Conservation (phyloP, 2,329 filamentous ascomycete genomes). For the Laburnicola sp. region DNA sequence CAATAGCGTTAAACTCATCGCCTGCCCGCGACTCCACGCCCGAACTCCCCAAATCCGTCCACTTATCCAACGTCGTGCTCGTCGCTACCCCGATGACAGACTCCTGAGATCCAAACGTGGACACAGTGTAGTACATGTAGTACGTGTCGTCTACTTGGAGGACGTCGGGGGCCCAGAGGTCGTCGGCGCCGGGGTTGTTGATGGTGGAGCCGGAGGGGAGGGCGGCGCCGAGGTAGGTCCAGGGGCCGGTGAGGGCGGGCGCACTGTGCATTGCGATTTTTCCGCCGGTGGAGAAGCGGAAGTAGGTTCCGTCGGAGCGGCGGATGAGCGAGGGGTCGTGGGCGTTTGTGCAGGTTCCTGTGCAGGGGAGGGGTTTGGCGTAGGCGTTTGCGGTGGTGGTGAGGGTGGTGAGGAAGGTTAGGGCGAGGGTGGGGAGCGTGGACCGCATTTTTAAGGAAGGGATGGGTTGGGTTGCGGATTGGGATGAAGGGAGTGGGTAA, state of each 20-base stretch:
- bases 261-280: slow-evolving; percentile 55
- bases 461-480: too few species aligned
- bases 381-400: slow-evolving; percentile 33
- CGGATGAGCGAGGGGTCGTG: slow-evolving; percentile 56
- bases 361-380: slow-evolving; percentile 46
- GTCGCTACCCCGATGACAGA: slow-evolving; percentile 65
- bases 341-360: slow-evolving; percentile 48
- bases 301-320: slow-evolving; percentile 54
- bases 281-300: slow-evolving; percentile 57
- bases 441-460: too few species aligned
- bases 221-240: slow-evolving; percentile 53
- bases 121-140: slow-evolving; percentile 67
- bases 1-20: slow-evolving; percentile 57
- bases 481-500: too few species aligned
- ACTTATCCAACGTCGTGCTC: slow-evolving; percentile 51
- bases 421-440: too few species aligned
- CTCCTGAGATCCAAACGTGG: slow-evolving; percentile 61
- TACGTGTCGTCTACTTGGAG: slow-evolving; percentile 59
- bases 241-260: slow-evolving; percentile 53
- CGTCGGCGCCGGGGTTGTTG: slow-evolving; percentile 49
- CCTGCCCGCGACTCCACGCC: slow-evolving; percentile 51
- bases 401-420: too few species aligned
- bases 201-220: slow-evolving; percentile 52
- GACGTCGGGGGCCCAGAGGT: slow-evolving; percentile 66
- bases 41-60: slow-evolving; percentile 62